Evolutionary conservation across 306 rosid species (phyloP), one percentile per base, ranked within the genome.

Genomic region (Trifolium dubium): DNA sequence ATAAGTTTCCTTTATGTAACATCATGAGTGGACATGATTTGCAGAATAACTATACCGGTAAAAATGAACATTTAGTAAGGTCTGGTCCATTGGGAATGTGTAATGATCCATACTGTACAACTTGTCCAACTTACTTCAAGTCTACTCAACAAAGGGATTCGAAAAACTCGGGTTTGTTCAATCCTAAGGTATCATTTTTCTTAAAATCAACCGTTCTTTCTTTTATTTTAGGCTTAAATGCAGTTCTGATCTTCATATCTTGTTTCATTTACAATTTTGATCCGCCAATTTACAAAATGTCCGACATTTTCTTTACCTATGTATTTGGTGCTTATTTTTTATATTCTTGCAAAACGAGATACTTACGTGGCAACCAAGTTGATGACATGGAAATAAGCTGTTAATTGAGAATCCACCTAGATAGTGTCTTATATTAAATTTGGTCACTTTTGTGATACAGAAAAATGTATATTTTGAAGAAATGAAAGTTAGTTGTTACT

Each of bases 61-160:
- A 70, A 77, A 93, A 89, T 64, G 96, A 90, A 72, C 97, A 89
- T 71, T 85, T 93, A 62, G 73, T 87, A 60, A 89, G 87, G 85
- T 93, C 98, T 72, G 98, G 98, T 74, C 97, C 72, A 64, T 61
- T 93, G 82, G 98, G 98, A 64, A 81, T 87, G 96, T 93, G 98
- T 74, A 86, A 82, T 74, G 98, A 93, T 85, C 97, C 98, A 19
- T 93, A 86, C 71, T 93, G 98, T 77, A 90, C 92, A 10, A 86
- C 86, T 61, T 93, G 98, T 84, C 98, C 98, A 55, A 85, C 93
- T 67, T 84, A 73, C 75, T 75, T 80, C 85, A 87, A 76, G 78
- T 68, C 84, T 59, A 47, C 87, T 69, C 88, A 81, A 71, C 90
- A 41, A 67, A 89, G 72, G 32, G 74, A 66, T 35, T 62, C 76